Evolutionary conservation across 2,329 filamentous ascomycete species (phyloP).

Genomic region (Kalmusia sp.): DNA sequence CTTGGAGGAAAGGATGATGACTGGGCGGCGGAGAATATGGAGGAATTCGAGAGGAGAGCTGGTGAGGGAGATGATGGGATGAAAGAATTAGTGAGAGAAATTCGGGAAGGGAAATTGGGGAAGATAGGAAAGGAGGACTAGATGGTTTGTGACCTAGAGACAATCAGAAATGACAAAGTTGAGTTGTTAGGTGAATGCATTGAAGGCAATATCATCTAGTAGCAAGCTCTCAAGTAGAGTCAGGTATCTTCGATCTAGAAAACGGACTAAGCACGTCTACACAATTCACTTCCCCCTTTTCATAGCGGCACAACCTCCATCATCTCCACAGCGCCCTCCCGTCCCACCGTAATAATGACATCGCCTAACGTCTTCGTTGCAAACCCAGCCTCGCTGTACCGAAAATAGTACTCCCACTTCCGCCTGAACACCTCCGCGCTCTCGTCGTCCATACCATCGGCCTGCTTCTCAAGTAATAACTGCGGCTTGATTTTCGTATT

Average conservation of each 20-base stretch:
- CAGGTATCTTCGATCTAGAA: no score
- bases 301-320: conserved; percentile 74
- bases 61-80: conserved; percentile 30
- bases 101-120: background rate
- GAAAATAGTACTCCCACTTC: conserved; percentile 82
- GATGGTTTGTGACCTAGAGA: no score
- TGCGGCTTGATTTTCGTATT: conserved; percentile 66
- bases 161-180: no score
- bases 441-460: conserved; percentile 67
- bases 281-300: conserved; percentile 23
- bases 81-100: conserved; percentile 22
- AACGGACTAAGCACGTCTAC: no score
- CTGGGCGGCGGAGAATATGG: conserved; percentile 30
- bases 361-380: conserved; percentile 75
- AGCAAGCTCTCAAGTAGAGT: no score
- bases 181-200: no score
- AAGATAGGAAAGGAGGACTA: background rate
- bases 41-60: conserved; percentile 29
- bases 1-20: conserved; percentile 29
- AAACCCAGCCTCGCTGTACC: conserved; percentile 78
- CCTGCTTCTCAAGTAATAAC: conserved; percentile 63
- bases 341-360: conserved; percentile 73
- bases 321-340: conserved; percentile 70
- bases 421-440: conserved; percentile 71
- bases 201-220: no score